Evolutionary conservation across 805 yeast species (phyloP), one percentile per base, ranked within the genome.

Genomic region (Saccharomyces jurei): DNA sequence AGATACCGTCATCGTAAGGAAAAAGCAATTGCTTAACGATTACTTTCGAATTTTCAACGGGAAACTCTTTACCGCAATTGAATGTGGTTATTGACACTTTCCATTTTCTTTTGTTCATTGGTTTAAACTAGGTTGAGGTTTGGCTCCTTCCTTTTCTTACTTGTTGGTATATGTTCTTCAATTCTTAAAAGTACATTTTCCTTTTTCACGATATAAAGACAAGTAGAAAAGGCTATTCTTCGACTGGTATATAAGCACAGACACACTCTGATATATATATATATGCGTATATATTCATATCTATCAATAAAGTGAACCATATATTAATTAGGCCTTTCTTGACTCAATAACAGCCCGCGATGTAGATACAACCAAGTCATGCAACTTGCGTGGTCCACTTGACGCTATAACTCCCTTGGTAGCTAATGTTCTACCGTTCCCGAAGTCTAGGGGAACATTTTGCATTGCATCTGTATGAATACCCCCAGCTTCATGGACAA

Each of bases 331-430:
- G n/a, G 28, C 41, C 6, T 31, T 48, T 58, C 69, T 63, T n/a
- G 62, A 49, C 1, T 41, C 32, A 36, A 68, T 61, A 6, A 66
- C 65, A 21, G 56, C 54, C 22, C 58, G 51, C 1, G 72, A 66
- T 3, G 63, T 60, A 4, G 54, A 32, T 2, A 69, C 71, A 1
- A 68, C 55, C 25, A 51, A 48, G 3, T 58, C 58, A 51, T 70
- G 74, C 10, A 70, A 54, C 6, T 52, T 52, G 4, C 56, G 51
- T 8, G 70, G 66, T 8, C 72, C 71, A 55, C 71, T 66, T 5
- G 94, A 84, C 8, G 98, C 99, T 66, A 94, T 84, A n/a, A 94
- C 91, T 49, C 99, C 99, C 71, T 89, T 86, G 55, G 95, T 87
- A 28, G 62, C 54, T 58, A 94, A 78, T 41, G 82, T 81, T 66